Conservation (phyloP, 306 rosid species). For the Castanea sativa region DNA sequence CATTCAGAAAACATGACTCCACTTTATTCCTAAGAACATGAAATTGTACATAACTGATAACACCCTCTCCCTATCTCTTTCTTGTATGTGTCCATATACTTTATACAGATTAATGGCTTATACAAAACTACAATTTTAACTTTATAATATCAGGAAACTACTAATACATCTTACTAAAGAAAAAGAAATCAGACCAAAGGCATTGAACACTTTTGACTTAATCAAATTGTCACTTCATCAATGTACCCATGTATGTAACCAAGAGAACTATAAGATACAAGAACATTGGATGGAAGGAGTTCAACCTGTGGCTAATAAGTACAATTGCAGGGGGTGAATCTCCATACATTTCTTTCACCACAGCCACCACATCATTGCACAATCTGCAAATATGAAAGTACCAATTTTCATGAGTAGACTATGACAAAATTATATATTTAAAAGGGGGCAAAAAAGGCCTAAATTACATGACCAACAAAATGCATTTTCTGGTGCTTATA, state of each 20-base stretch:
- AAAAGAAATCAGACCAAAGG: not conserved
- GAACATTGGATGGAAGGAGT: slow-evolving; percentile 11
- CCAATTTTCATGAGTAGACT: slow-evolving; percentile 16
- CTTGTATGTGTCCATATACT: not conserved
- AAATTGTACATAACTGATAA: not conserved
- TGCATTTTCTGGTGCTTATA: slow-evolving; percentile 3
- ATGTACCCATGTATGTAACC: not conserved
- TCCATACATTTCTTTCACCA: slow-evolving; percentile 68
- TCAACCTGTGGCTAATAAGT: slow-evolving; percentile 70
- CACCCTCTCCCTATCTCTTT: not conserved
- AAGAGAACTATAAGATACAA: not conserved
- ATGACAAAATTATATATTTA: slow-evolving; percentile 3
- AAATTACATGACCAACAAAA: not conserved
- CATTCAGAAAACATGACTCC: not conserved
- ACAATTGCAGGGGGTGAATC: slow-evolving; percentile 72
- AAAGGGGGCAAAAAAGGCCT: not conserved
- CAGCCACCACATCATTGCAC: slow-evolving; percentile 84
- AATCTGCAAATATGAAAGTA: slow-evolving; percentile 55
- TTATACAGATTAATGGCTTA: not conserved
- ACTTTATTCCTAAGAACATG: not conserved
- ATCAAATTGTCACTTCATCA: not conserved
- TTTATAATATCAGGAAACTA: not conserved
- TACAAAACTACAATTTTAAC: not conserved
- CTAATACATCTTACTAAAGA: not conserved
- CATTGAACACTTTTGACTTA: not conserved